Evolutionary conservation across 2,329 filamentous ascomycete species (phyloP), one percentile per base, ranked within the genome.

Genomic region (Periconia sp.): DNA sequence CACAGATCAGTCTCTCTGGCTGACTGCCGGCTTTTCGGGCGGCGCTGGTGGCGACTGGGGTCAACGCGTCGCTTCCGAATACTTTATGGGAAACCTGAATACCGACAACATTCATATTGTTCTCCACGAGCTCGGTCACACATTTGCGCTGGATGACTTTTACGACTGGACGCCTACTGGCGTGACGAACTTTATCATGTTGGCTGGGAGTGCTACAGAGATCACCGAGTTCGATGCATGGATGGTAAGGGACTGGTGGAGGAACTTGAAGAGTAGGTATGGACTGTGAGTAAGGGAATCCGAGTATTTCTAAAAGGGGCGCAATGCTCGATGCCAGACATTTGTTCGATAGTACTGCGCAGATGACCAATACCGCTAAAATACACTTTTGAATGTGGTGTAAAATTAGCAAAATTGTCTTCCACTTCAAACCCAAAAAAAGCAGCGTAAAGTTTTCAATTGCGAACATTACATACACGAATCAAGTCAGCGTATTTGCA

Each of bases 171-270:
- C 67, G 15, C 74, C 75, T 0, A 63, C 62, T 5, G 73, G 73
- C 5, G 51, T 72, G 22, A 54, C 57, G 6, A 72, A 63, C 54
- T 78, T 77, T 58, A 66, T 77, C 48, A 77, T 78, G 75, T 53
- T 69, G 31, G 73, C 75, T 34, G 75, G 75, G 4, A 70, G 69
- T 32, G 61, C 75, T 1, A 61, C 53, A 15, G 45, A 65, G 33
- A 66, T 78, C 15, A 78, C 75, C 2, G 74, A 78, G 29, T 78
- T 78, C 35, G 75, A 78, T 38, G 73, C 71, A 15, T 78, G 75
- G 75, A 78, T 78, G 74, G 55, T 72, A 33, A 57, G 74, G 1
- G 73, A 78, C 54, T 78, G 73, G 73, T 78, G 73, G 73, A 65
- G 65, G 50, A 61, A 70, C 41, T 39, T 69, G 26, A 65, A 65